These are phyloP conservation scores for Euphrasia confusa DNA, from an alignment of 257 asterid species.

Conservation along the genomic window DNA sequence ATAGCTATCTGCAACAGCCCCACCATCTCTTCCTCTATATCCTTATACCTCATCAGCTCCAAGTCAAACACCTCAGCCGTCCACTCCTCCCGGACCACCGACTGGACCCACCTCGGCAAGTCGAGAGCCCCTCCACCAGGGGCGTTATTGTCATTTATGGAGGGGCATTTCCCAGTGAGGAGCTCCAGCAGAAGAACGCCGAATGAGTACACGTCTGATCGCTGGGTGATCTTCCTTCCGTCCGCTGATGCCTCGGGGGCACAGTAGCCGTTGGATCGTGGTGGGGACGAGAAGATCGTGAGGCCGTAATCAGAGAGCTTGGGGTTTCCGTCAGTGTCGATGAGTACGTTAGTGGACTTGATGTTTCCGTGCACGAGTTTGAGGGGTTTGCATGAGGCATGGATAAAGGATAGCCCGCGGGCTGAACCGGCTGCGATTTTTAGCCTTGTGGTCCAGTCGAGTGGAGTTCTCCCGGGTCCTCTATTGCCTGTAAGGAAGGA, in stretches of 20 bases:
- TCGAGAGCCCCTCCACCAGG: conserved; percentile 53
- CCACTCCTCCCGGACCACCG: conserved; percentile 98
- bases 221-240: conserved; percentile 54
- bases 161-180: conserved; percentile 84
- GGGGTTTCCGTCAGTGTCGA: conserved; percentile 58
- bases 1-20: conserved; percentile 80
- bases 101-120: conserved; percentile 96
- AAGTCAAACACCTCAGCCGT: conserved; percentile 94
- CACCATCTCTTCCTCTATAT: conserved; percentile 94
- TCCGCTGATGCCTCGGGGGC: conserved; percentile 75
- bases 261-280: conserved; percentile 67
- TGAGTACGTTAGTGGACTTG: conserved; percentile 80
- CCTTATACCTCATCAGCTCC: conserved; percentile 97
- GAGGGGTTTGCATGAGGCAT: conserved; percentile 59
- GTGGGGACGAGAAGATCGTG: conserved; percentile 45
- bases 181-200: conserved; percentile 86
- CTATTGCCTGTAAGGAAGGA: conserved; percentile 54
- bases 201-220: conserved; percentile 72
- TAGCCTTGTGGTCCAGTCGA: conserved; percentile 86
- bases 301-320: conserved; percentile 79
- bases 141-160: conserved; percentile 39
- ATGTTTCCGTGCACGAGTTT: conserved; percentile 80
- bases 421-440: conserved; percentile 86
- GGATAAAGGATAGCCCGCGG: conserved; percentile 66
- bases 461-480: conserved; percentile 93